Conservation (phyloP, 495 filamentous ascomycete species). For the Xylaria intraflava region DNA sequence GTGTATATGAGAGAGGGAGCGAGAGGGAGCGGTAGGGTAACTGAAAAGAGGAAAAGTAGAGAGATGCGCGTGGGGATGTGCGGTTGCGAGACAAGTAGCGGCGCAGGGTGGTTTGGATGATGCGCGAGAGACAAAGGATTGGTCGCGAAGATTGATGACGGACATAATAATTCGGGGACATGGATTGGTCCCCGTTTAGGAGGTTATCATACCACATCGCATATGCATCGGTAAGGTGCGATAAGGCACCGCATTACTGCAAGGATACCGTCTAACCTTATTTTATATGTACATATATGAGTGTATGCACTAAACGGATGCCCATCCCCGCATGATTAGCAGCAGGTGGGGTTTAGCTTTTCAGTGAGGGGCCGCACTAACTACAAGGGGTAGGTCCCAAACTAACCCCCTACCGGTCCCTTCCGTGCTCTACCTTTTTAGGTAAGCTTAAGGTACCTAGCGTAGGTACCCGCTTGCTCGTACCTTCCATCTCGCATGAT, state of each 20-base stretch:
- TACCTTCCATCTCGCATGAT: constrained; percentile 4
- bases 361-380: not conserved
- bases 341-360: not conserved
- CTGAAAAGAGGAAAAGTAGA: not conserved
- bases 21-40: not conserved
- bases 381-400: no score
- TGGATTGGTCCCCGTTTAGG: no score
- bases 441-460: not conserved
- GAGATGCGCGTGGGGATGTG: not conserved
- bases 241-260: no score
- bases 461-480: not conserved
- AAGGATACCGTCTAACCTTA: not conserved
- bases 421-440: no score
- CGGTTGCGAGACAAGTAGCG: constrained; percentile 1
- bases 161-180: not conserved
- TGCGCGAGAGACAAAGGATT: constrained; percentile 2
- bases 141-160: not conserved
- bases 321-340: not conserved
- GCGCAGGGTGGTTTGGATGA: not conserved
- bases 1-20: not conserved
- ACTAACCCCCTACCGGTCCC: no score
- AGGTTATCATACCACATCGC: no score
- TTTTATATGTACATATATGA: no score
- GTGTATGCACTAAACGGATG: no score
- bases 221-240: no score